These are phyloP conservation scores for Suhomyces tanzawaensis DNA, from an alignment of 805 yeast genomes.

Conservation along the genomic window DNA sequence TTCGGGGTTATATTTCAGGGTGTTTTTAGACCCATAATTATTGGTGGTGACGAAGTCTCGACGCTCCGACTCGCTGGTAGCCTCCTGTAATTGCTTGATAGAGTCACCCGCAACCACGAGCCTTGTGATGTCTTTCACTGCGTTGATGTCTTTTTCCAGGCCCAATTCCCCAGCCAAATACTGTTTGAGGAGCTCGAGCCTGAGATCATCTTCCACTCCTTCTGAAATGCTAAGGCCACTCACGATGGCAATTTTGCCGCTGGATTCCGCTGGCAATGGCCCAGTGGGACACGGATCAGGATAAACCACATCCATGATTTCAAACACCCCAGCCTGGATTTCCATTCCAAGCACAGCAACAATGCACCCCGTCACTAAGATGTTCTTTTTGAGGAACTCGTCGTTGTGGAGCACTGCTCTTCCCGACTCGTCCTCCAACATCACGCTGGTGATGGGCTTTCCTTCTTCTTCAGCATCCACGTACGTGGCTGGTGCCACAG, in stretches of 20 bases:
- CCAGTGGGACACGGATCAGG: constrained; percentile 65
- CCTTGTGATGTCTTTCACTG: constrained; percentile 38
- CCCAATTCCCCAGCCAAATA: constrained; percentile 72
- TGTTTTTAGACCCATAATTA: constrained; percentile 52
- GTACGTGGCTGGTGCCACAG: constrained; percentile 33
- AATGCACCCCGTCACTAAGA: constrained; percentile 85
- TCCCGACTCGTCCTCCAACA: constrained; percentile 93
- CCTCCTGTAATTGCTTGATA: constrained; percentile 33
- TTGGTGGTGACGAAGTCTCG: constrained; percentile 32
- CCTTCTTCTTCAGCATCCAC: constrained; percentile 44
- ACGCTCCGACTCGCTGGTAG: constrained; percentile 23
- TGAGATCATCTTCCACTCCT: constrained; percentile 40
- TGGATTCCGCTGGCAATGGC: constrained; percentile 14
- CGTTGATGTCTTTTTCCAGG: constrained; percentile 20
- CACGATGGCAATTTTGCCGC: constrained; percentile 57
- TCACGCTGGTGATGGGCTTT: constrained; percentile 55
- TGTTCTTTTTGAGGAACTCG: constrained; percentile 46
- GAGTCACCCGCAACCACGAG: constrained; percentile 77
- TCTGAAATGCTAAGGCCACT: constrained; percentile 71
- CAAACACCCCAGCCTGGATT: constrained; percentile 76
- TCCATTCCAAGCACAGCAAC: constrained; percentile 87
- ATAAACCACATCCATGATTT: constrained; percentile 73
- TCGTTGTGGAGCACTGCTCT: constrained; percentile 72
- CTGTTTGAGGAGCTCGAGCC: constrained; percentile 60
- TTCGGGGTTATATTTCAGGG: constrained; percentile 48